These are phyloP conservation scores for Teratosphaeria destructans DNA, from an alignment of 2,329 filamentous ascomycete species.

Conservation along the genomic window DNA sequence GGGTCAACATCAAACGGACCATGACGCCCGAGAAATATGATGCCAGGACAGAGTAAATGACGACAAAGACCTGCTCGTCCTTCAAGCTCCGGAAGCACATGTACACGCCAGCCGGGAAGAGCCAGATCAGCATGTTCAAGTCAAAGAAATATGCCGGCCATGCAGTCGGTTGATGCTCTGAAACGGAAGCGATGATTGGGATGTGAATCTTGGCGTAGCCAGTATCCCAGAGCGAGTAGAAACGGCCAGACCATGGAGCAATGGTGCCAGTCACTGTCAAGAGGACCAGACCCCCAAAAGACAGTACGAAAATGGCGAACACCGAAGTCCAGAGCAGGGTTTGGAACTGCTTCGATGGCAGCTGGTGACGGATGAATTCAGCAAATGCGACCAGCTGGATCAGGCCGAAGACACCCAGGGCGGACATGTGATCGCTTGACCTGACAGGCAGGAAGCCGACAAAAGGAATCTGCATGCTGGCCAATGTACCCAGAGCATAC, in stretches of 20 bases:
- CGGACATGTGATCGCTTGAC: constrained; percentile 97
- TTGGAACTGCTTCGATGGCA: constrained; percentile 89
- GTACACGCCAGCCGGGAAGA: constrained; percentile 97
- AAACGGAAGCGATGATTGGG: constrained; percentile 98
- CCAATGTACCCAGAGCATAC: constrained; percentile 91
- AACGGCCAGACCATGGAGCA: constrained; percentile 94
- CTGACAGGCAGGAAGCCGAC: constrained; percentile 94
- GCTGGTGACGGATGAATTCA: constrained; percentile 77
- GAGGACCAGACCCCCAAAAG: constrained; percentile 66
- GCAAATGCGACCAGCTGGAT: constrained; percentile 88
- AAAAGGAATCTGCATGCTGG: constrained; percentile 98
- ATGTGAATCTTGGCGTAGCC: constrained; percentile 99
- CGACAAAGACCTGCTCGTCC: constrained; percentile 95
- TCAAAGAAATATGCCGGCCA: constrained; percentile 99
- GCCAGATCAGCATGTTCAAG: constrained; percentile 94
- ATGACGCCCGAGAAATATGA: constrained; percentile 99
- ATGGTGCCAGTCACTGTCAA: constrained; percentile 81
- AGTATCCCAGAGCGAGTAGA: constrained; percentile 99
- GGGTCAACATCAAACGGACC: constrained; percentile 95
- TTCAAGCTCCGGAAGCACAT: constrained; percentile 89
- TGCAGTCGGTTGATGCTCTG: constrained; percentile 95
- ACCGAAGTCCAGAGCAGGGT: constrained; percentile 72
- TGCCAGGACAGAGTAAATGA: constrained; percentile 92
- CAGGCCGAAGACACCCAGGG: constrained; percentile 92
- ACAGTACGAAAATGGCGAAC: constrained; percentile 61